These are phyloP conservation scores for Ophiocordyceps australis DNA, from an alignment of 2,329 filamentous ascomycete species.

Conservation along the genomic window DNA sequence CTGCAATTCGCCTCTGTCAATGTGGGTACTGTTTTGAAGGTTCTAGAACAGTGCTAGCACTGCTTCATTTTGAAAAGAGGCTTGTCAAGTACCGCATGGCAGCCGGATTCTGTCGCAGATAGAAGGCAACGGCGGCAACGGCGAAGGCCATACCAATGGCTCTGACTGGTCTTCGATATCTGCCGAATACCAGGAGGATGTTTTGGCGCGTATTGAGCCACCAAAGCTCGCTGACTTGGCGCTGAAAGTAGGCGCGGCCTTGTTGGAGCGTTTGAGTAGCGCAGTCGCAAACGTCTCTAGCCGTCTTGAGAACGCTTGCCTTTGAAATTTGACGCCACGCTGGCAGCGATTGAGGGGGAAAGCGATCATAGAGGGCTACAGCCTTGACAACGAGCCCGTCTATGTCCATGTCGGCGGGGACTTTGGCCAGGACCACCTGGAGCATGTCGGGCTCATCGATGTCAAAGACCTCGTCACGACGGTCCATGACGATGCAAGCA, in stretches of 20 bases:
- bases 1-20: too few relatives aligned
- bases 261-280: conserved; percentile 41
- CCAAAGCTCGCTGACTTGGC: conserved; percentile 54
- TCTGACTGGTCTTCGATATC: conserved; percentile 45
- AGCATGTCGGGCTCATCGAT: conserved; percentile 92
- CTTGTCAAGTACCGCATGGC: conserved; percentile 9
- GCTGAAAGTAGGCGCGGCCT: conserved; percentile 48
- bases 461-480: conserved; percentile 69
- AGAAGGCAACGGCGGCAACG: conserved; percentile 50
- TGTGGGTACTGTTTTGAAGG: too few relatives aligned
- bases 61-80: conserved; percentile 7
- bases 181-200: conserved; percentile 26
- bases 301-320: conserved; percentile 75
- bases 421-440: conserved; percentile 70
- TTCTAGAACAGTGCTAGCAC: too few relatives aligned
- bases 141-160: conserved; percentile 45
- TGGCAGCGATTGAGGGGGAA: conserved; percentile 56
- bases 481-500: conserved; percentile 67
- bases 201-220: conserved; percentile 33
- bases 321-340: conserved; percentile 56
- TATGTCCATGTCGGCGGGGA: conserved; percentile 65
- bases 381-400: conserved; percentile 58
- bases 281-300: conserved; percentile 31
- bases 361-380: conserved; percentile 37
- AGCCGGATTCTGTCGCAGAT: conserved; percentile 33